Conservation (phyloP, 2,329 filamentous ascomycete genomes). For the Penicillium fuscoglaucum region DNA sequence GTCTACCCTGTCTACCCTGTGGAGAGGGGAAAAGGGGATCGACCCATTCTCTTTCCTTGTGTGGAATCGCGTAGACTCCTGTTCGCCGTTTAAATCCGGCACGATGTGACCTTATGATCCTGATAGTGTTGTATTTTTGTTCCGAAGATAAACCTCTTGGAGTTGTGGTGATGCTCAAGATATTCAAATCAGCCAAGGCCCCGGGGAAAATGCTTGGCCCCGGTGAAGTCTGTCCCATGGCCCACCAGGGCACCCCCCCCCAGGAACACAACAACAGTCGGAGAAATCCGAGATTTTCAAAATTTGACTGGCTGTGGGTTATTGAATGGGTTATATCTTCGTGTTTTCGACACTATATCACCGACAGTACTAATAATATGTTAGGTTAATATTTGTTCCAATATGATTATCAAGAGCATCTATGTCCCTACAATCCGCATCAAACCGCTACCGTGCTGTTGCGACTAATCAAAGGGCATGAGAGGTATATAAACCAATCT, state of each 20-base stretch:
- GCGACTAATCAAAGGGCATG: conserved; percentile 2
- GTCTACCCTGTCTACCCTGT: background rate
- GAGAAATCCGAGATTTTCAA: background rate
- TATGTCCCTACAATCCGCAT: conserved; percentile 6
- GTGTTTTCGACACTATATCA: background rate
- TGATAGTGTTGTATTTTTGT: background rate
- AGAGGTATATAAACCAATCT: conserved; percentile 23
- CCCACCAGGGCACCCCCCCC: too few species aligned
- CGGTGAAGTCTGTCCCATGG: background rate
- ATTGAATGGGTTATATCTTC: background rate
- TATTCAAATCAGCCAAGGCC: background rate
- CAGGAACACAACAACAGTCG: background rate
- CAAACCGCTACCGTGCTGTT: background rate
- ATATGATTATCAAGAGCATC: background rate
- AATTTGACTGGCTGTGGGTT: accelerated
- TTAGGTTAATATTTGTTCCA: background rate
- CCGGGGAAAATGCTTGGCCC: background rate
- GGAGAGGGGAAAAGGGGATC: background rate
- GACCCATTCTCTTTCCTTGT: background rate
- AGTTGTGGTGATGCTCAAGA: background rate
- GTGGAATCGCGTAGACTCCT: background rate
- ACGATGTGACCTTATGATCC: background rate
- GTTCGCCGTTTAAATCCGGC: background rate
- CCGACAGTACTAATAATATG: conserved; percentile 1
- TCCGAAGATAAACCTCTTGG: background rate